Base-by-base conservation (phyloP, 2,329 filamentous ascomycete genomes). In the Fusarium sp. region DNA sequence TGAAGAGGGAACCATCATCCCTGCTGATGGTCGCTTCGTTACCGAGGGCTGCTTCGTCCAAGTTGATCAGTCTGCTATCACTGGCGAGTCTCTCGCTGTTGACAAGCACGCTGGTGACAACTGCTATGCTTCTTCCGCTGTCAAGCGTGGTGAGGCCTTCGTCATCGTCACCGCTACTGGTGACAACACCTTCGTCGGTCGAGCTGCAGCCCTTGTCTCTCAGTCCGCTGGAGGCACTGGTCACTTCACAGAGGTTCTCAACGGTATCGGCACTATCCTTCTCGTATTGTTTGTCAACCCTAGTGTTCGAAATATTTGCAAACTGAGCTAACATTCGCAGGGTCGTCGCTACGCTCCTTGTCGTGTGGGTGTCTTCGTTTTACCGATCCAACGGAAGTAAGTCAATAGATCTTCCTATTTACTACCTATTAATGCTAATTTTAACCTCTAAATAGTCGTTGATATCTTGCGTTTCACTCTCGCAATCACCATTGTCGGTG, bases 41-140 rank as follows among this genome's bases (percentile, higher is more conserved):
- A 95, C 93, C 79, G 92, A 95, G 78, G 91, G 92, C 82, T 92
- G 93, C 70, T 95, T 94, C 87, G 89, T 96, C 71, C 94, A 97
- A 85, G 92, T 97, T 74, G 94, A 98, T 84, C 95, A 97, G 87
- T 97, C 94, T 69, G 91, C 94, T 82, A 94, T 97, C 81, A 97
- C 95, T 67, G 94, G 95, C 78, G 94, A 98, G 85, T 97, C 95
- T 75, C 91, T 97, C 69, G 94, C 94, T 77, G 94, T 96, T 77
- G 94, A 97, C 85, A 97, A 96, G 88, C 92, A 94, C 86, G 90
- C 91, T 82, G 90, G 90, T 72, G 95, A 97, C 83, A 88, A 89
- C 80, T 94, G 93, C 84, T 97, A 93, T 81, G 91, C 93, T 80
- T 97, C 94, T 15, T 97, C 94, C 45, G 92, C 92, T 74, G 92